Evolutionary conservation across 2,329 filamentous ascomycete genomes (phyloP), one percentile per base, ranked within the genome.

Genomic region (Phialophora verrucosa): DNA sequence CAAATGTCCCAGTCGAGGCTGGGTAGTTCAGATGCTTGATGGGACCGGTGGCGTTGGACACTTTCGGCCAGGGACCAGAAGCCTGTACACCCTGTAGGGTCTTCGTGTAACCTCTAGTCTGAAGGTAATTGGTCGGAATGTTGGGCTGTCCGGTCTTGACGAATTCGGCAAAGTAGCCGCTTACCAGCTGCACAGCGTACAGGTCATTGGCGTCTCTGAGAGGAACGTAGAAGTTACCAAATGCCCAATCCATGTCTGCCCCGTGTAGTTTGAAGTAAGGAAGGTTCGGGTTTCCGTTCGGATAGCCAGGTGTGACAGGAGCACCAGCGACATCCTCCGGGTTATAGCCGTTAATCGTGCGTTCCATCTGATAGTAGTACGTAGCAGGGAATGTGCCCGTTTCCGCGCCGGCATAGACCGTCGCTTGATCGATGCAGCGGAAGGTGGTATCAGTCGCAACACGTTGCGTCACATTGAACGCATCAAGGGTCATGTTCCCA

Each of bases 361-460:
- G 82, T 66, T 87, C 84, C 70, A 88, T 84, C 73, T 88, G 84
- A 75, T 88, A 89, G 73, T 83, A 87, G 73, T 84, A 88, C 0
- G 85, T 78, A 4, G 78, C 75, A 31, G 79, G 74, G 71, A 87
- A 84, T 0, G 82, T 80, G 2, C 77, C 75, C 17, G 79, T 81
- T 17, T 68, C 65, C 0, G 82, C 76, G 2, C 82, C 85, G 0
- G 83, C 79, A 71, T 83, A 83, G 6, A 83, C 83, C 2, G 86
- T 88, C 4, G 85, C 85, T 74, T 88, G 82, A 73, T 87, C 84
- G 59, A 85, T 77, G 73, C 87, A 89, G 64, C 85, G 83, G 78
- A 88, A 88, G 8, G 83, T 82, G 59, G 81, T 84, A 74, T 88
- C 86, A 2, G 86, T 88, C 2, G 84, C 82, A 49, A 88, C 78